These are phyloP conservation scores for Chlamydomonas schloesseri DNA, from an alignment of 139 green algal genomes.

Conservation along the genomic window DNA sequence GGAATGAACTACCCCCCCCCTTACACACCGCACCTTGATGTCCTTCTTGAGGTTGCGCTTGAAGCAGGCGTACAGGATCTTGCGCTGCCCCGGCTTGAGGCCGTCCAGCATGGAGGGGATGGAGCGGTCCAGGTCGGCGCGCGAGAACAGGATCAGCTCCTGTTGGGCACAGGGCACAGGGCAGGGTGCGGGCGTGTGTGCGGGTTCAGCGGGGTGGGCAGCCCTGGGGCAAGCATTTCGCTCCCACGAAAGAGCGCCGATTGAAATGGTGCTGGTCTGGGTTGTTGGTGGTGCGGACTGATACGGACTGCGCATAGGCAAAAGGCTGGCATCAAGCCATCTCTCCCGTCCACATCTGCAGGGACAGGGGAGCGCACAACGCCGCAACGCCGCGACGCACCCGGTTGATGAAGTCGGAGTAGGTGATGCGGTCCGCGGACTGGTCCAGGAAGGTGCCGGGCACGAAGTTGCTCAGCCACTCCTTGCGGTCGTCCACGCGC, in stretches of 20 bases:
- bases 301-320: too few species aligned
- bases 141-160: slow-evolving; percentile 95
- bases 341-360: too few species aligned
- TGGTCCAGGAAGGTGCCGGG: slow-evolving; percentile 97
- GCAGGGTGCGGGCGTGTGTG: too few species aligned
- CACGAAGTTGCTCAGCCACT: slow-evolving; percentile 88
- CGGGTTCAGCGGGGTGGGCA: too few species aligned
- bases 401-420: slow-evolving; percentile 97
- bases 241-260: too few species aligned
- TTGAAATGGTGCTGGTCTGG: too few species aligned
- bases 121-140: slow-evolving; percentile 95
- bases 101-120: slow-evolving; percentile 97
- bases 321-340: too few species aligned
- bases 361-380: too few species aligned
- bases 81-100: slow-evolving; percentile 98
- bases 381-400: too few species aligned
- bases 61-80: slow-evolving; percentile 98
- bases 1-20: too few species aligned
- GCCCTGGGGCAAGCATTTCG: background rate
- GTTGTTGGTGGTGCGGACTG: too few species aligned
- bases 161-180: slow-evolving; percentile 37
- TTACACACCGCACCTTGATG: slow-evolving; percentile 88
- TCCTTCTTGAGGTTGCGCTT: slow-evolving; percentile 95
- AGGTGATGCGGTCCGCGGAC: slow-evolving; percentile 82
- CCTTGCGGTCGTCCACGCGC: slow-evolving; percentile 97